Conservation (phyloP, 1,284 basidiomycete species). For the Papiliotrema nemorosa region DNA sequence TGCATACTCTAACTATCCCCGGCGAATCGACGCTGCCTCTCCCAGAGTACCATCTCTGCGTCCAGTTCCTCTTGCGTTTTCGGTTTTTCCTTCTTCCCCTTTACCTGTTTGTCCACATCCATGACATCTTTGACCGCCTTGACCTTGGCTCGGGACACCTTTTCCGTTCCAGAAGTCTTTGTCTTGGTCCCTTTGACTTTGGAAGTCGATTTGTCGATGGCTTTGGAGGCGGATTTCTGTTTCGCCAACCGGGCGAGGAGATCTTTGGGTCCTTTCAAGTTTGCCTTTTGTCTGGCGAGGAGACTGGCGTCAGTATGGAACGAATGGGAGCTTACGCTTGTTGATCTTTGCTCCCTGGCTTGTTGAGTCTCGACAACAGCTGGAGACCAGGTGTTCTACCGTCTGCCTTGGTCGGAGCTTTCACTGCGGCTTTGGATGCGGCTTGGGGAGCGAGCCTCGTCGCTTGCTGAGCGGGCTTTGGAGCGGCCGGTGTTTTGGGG, state of each 20-base stretch:
- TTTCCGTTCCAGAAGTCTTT: constrained; percentile 13
- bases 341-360: constrained; percentile 31
- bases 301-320: constrained; percentile 21
- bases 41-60: constrained; percentile 43
- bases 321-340: constrained; percentile 24
- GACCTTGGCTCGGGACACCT: constrained; percentile 35
- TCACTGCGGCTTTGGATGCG: constrained; percentile 9
- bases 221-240: constrained; percentile 8
- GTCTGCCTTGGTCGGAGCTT: constrained; percentile 23
- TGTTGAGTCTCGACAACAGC: constrained; percentile 30
- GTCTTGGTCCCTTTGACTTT: constrained; percentile 15
- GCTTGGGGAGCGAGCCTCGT: neutral
- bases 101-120: constrained; percentile 29
- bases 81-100: constrained; percentile 13
- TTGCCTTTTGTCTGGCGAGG: constrained; percentile 38
- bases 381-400: constrained; percentile 33
- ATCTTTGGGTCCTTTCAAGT: constrained; percentile 24
- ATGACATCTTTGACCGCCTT: constrained; percentile 21
- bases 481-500: too few relatives aligned
- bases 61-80: constrained; percentile 43
- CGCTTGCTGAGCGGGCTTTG: too few relatives aligned
- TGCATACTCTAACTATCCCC: constrained; percentile 1
- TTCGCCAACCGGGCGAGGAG: constrained; percentile 33
- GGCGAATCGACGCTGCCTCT: constrained; percentile 36
- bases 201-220: constrained; percentile 2